phyloP scores from a whole-genome alignment of 768 basidiomycete species.

The Suillus cothurnatus region DNA sequence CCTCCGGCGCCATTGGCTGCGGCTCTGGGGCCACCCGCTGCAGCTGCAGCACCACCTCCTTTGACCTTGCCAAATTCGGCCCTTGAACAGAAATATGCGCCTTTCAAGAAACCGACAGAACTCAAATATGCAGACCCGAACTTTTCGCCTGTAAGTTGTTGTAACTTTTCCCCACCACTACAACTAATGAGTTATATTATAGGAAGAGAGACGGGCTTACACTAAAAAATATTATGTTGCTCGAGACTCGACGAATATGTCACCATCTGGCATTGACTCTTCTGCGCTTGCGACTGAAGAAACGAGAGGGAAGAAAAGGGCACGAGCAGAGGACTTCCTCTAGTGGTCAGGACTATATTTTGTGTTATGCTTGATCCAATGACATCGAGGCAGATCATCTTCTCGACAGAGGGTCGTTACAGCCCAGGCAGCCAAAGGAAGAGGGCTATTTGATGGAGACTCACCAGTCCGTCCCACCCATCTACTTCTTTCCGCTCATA shows the following conservation, averaged over 20 bases:
- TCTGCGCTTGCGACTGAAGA: conserved; percentile 48
- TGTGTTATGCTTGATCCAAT: conserved; percentile 22
- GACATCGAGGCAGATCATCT: conserved; percentile 20
- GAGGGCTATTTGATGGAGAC: conserved; percentile 30
- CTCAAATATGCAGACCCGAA: conserved; percentile 78
- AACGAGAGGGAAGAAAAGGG: conserved; percentile 78
- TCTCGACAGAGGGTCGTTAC: conserved; percentile 14
- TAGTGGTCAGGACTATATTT: conserved; percentile 34
- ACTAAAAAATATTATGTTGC: conserved; percentile 62
- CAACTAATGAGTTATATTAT: conserved; percentile 1
- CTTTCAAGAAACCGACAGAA: conserved; percentile 74
- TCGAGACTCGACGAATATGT: conserved; percentile 39
- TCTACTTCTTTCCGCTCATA: conserved; percentile 26
- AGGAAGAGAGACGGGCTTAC: conserved; percentile 82
- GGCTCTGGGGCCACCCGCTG: conserved; percentile 19
- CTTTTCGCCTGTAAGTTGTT: conserved; percentile 67
- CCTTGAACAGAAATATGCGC: conserved; percentile 65
- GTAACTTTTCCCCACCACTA: neutral
- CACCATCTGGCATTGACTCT: conserved; percentile 24
- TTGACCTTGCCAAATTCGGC: conserved; percentile 57
- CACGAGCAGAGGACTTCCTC: conserved; percentile 85
- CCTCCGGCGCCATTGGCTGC: conserved; percentile 15
- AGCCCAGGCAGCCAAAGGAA: neutral
- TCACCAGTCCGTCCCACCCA: conserved; percentile 39
- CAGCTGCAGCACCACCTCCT: conserved; percentile 22